A percentile compares a stretch with the other conserved stretches of the same genome.
Evolutionary conservation across 352 stramenopile genomes (phyloP).

Genomic region (Globisporangium irregulare): DNA sequence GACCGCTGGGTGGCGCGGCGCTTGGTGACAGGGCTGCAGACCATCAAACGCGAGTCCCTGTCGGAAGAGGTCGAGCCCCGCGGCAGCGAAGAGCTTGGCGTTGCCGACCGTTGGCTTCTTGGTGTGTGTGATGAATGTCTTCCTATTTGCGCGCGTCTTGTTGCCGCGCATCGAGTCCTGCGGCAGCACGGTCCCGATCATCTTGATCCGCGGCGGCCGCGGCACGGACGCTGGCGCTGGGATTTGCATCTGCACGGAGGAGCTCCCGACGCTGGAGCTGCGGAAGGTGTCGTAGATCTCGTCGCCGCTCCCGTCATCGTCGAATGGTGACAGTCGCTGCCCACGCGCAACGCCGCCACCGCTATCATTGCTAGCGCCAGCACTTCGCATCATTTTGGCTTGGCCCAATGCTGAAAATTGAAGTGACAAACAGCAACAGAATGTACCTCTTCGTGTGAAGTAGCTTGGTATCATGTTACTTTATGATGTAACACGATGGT

Average conservation of each 20-base stretch:
- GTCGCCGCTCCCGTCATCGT: not conserved
- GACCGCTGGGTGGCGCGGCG: conserved; percentile 41
- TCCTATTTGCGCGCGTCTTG: not conserved
- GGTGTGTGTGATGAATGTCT: not conserved
- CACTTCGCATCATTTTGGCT: not conserved
- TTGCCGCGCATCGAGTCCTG: conserved; percentile 43
- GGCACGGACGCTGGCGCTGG: conserved; percentile 4
- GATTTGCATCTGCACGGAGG: conserved; percentile 3
- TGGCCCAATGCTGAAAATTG: not conserved
- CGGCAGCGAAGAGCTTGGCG: conserved; percentile 39
- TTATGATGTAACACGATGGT: too few relatives aligned
- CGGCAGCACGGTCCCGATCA: conserved; percentile 42
- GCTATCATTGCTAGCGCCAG: not conserved
- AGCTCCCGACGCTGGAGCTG: not conserved
- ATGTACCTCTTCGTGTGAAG: too few relatives aligned
- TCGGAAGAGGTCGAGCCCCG: conserved; percentile 61
- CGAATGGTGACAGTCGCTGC: not conserved
- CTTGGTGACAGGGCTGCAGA: conserved; percentile 30
- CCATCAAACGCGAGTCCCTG: conserved; percentile 50
- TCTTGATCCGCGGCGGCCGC: conserved; percentile 21
- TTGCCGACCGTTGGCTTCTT: conserved; percentile 4
- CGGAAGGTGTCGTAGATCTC: conserved; percentile 10
- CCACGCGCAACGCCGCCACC: not conserved
- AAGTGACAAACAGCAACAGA: conserved; percentile 1
- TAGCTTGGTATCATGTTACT: too few relatives aligned